Evolutionary conservation across 176 grass and related monocot genomes (phyloP).

Genomic region (Pharus latifolius): DNA sequence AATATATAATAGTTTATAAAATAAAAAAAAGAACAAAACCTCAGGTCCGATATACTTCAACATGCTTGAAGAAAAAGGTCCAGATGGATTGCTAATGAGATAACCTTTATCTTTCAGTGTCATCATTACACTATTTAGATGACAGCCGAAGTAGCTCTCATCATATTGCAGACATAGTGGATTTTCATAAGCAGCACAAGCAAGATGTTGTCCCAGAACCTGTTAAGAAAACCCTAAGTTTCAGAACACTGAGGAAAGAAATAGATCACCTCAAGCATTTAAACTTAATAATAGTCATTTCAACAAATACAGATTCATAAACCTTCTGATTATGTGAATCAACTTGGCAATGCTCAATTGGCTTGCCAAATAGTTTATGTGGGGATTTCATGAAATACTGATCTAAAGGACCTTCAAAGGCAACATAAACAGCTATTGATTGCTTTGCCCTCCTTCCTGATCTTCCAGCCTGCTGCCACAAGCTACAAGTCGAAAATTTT

Average conservation of each 20-base stretch:
- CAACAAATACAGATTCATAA: conserved; percentile 9
- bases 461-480: conserved; percentile 97
- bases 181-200: conserved; percentile 88
- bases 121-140: conserved; percentile 28
- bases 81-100: conserved; percentile 47
- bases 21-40: conserved; percentile 28
- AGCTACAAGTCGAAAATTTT: conserved; percentile 45
- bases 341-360: conserved; percentile 93
- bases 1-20: conserved; percentile 6
- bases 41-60: conserved; percentile 91
- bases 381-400: conserved; percentile 98
- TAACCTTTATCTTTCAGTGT: conserved; percentile 61
- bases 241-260: background rate
- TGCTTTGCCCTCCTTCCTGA: conserved; percentile 80
- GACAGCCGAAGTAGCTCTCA: conserved; percentile 57
- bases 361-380: conserved; percentile 65
- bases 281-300: background rate
- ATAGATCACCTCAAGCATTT: background rate
- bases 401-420: conserved; percentile 87
- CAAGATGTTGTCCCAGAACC: conserved; percentile 76
- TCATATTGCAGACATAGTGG: conserved; percentile 85
- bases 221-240: conserved; percentile 23
- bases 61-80: conserved; percentile 55
- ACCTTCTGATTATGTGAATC: conserved; percentile 78
- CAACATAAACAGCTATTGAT: conserved; percentile 90